A percentile compares a stretch with the other conserved stretches of the same genome.
Conservation (phyloP, 495 filamentous ascomycete genomes). For the Coniosporium apollinis region DNA sequence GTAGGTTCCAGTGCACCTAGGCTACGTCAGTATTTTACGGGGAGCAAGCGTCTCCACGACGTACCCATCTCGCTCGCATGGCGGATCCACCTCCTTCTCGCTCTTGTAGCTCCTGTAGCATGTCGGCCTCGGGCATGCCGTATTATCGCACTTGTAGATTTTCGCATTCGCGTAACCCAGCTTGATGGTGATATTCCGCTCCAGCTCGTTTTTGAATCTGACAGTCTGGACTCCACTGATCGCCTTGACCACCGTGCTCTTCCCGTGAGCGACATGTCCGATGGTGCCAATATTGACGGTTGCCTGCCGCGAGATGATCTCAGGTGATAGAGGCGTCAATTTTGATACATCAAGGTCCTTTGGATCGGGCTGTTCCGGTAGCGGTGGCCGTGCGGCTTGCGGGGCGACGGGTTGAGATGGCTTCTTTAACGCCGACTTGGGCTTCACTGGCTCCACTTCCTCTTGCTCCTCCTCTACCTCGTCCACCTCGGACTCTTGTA, state of each 20-base stretch:
- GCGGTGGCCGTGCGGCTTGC: constrained; percentile 54
- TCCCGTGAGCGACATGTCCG: constrained; percentile 96
- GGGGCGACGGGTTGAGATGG: constrained; percentile 27
- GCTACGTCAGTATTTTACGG: constrained; percentile 66
- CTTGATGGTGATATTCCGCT: constrained; percentile 99
- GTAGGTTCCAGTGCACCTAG: too few relatives aligned
- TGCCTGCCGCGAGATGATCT: constrained; percentile 92
- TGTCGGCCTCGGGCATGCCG: constrained; percentile 75
- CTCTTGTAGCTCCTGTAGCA: constrained; percentile 97
- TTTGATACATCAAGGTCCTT: constrained; percentile 60
- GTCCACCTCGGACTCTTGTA: too few relatives aligned
- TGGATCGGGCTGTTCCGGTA: constrained; percentile 63
- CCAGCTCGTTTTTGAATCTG: constrained; percentile 97
- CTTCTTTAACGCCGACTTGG: constrained; percentile 54
- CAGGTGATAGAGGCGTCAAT: constrained; percentile 73
- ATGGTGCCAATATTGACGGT: constrained; percentile 99
- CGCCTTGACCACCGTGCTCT: constrained; percentile 95
- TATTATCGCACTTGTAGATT: constrained; percentile 95
- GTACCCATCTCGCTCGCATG: constrained; percentile 88
- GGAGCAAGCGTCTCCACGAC: too few relatives aligned
- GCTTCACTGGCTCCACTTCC: too few relatives aligned
- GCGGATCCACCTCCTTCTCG: constrained; percentile 91
- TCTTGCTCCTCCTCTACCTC: too few relatives aligned
- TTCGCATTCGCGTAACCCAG: constrained; percentile 98
- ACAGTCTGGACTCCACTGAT: constrained; percentile 98